Evolutionary conservation across 352 stramenopile species (phyloP), one percentile per base, ranked within the genome.

Genomic region (Phytophthora fragariaefolia): DNA sequence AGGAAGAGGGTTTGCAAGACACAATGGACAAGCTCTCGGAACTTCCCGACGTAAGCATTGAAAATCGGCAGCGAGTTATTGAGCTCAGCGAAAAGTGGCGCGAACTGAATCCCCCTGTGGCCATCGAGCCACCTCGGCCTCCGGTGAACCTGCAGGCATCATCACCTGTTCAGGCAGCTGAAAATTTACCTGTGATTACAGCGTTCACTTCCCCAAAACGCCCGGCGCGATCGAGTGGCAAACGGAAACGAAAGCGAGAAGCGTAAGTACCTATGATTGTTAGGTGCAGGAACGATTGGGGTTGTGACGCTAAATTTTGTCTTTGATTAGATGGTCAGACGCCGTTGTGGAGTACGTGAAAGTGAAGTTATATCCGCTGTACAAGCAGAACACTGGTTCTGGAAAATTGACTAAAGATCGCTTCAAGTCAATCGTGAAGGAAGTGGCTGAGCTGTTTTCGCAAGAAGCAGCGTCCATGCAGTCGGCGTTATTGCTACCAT

Each of bases 401-500:
- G 66, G 59, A n/a, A 77, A 80, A 15, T 75, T 96, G 50, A 82
- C 85, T 4, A 86, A 88, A 65, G 87, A 96, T 26, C 77, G 75
- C 0, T 96, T 93, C 63, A 96, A 92, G 49, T 40, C 53, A n/a
- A 87, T 96, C 27, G 84, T 93, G 2, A 93, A 90, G 63, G 67
- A 91, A 63, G 85, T 92, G 6, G 42, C 77, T 5, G 60, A 82
- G 10, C 32, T 82, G 22, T 96, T 96, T 63, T 74, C 76, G 5
- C 49, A 67, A 22, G 85, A 96, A 63, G 75, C 80, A n/a, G 58
- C 58, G 6, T 60, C 68, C 8, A 87, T 91, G 76, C 77, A 92
- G 61, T 93, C 85, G 46, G 53, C 72, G 3, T 52, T 92, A 13
- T 40, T 89, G 6, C 36, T 82, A 2, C 22, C 59, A 22, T 75